These are phyloP conservation scores for Rhytidhysteron rufulum DNA, from an alignment of 2,329 filamentous ascomycete genomes.

Conservation along the genomic window DNA sequence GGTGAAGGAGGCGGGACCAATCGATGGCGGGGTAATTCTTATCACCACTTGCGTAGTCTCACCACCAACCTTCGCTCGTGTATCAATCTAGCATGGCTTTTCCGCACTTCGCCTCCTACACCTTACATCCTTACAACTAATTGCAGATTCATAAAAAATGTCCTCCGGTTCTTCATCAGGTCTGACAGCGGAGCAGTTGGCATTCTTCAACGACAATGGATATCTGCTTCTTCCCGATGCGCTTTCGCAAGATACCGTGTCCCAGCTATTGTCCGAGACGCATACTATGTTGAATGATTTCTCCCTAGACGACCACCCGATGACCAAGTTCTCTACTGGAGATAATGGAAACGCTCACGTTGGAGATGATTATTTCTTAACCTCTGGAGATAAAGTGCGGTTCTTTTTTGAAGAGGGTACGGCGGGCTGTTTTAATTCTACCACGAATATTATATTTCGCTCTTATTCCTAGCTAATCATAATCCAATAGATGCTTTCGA, in stretches of 20 bases:
- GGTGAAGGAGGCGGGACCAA: neutral
- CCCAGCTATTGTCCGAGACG: conserved; percentile 69
- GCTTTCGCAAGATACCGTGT: conserved; percentile 62
- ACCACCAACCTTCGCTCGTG: no score
- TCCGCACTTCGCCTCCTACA: neutral
- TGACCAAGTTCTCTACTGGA: conserved; percentile 91
- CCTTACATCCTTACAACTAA: neutral
- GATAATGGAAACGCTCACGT: conserved; percentile 67
- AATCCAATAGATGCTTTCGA: conserved; percentile 71
- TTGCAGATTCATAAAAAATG: neutral
- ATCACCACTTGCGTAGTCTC: neutral
- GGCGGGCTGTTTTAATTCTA: no score
- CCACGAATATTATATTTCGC: no score
- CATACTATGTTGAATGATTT: conserved; percentile 70
- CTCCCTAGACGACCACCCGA: conserved; percentile 76
- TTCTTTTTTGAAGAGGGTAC: conserved; percentile 90
- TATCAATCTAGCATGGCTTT: neutral
- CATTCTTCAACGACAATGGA: conserved; percentile 74
- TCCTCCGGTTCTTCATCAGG: conserved; percentile 34
- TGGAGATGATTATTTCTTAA: conserved; percentile 91
- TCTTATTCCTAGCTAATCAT: no score
- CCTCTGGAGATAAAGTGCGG: conserved; percentile 82
- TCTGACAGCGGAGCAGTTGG: conserved; percentile 68
- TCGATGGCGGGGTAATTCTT: neutral
- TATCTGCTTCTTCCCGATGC: conserved; percentile 84